Base-by-base conservation (phyloP, 441 rosid species). In the Populus tomentosa region DNA sequence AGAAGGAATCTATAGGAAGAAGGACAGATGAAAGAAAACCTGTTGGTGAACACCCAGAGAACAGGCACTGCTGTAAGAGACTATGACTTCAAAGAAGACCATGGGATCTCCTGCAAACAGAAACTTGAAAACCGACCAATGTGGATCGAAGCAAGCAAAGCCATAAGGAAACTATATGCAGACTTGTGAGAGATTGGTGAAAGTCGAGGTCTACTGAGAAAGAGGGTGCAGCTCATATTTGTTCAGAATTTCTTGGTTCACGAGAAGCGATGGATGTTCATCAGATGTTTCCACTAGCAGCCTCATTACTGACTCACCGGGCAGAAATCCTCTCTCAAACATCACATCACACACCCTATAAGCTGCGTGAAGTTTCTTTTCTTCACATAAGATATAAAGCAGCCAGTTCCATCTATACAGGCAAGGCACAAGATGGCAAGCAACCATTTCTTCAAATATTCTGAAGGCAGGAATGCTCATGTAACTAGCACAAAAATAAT, bases 391-490 rank as follows among this genome's bases (percentile, higher is more conserved):
- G 66, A 85, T 82, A 75, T 71, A 72, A 75, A 88, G 86, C 84
- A 91, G 82, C 87, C 85, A 78, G 46, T 80, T 82, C 24, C 50
- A 64, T 69, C 69, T 68, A 30, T 56, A 77, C 24, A 28, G 80
- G 69, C 82, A 79, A 38, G 92, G 91, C 30, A 82, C 59, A 21
- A 76, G 50, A 76, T 79, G 42, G 71, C 40, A 69, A 24, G 75
- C 85, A 78, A 84, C 73, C 94, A 89, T 91, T 71, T 88, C 90
- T 79, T 85, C 85, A 84, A 86, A 85, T 72, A 89, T 77, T 76
- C 83, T 82, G 75, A 90, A 82, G 67, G 90, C 91, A 75, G 85
- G 82, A 77, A 67, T 69, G 73, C 82, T 80, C 87, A 87, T 70
- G 77, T 74, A 61, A 30, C 76, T 74, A 50, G 84, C 83, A 82